phyloP scores from a whole-genome alignment of 2,329 filamentous ascomycete species.

The Alternaria brassicicola region DNA sequence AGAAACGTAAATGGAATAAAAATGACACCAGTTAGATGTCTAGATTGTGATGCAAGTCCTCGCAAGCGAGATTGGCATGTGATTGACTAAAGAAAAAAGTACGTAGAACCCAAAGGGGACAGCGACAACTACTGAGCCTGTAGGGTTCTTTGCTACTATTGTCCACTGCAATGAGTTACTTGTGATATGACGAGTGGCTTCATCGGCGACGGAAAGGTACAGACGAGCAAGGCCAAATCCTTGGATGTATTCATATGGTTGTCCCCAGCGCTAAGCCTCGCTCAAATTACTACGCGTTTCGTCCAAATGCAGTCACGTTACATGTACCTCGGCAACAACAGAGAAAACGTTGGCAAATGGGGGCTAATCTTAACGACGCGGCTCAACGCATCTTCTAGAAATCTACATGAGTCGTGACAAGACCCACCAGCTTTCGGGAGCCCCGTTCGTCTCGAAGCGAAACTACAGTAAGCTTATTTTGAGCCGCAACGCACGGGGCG shows the following conservation, averaged over 20 bases:
- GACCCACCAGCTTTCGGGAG: conserved; percentile 27
- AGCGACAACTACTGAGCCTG: too few species aligned
- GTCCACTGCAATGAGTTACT: not conserved
- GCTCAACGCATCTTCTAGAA: conserved; percentile 23
- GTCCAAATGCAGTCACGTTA: not conserved
- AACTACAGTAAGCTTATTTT: conserved; percentile 12
- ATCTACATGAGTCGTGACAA: conserved; percentile 17
- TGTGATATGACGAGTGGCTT: not conserved
- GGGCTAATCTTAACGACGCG: conserved; percentile 20
- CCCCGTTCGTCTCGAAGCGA: conserved; percentile 17
- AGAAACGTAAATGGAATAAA: not conserved
- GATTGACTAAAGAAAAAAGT: not conserved
- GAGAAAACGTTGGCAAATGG: not conserved
- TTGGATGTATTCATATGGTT: not conserved
- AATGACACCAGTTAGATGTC: not conserved
- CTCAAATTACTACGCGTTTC: not conserved
- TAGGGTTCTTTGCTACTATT: too few species aligned
- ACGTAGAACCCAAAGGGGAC: not conserved
- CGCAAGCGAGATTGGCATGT: not conserved
- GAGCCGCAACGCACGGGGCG: conserved; percentile 3
- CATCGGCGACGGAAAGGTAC: not conserved
- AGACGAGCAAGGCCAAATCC: not conserved
- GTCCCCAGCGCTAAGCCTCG: not conserved
- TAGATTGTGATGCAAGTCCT: not conserved
- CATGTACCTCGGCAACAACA: conserved; percentile 5